These are phyloP conservation scores for Seiridium unicorne DNA, from an alignment of 2,329 filamentous ascomycete genomes.

Conservation along the genomic window DNA sequence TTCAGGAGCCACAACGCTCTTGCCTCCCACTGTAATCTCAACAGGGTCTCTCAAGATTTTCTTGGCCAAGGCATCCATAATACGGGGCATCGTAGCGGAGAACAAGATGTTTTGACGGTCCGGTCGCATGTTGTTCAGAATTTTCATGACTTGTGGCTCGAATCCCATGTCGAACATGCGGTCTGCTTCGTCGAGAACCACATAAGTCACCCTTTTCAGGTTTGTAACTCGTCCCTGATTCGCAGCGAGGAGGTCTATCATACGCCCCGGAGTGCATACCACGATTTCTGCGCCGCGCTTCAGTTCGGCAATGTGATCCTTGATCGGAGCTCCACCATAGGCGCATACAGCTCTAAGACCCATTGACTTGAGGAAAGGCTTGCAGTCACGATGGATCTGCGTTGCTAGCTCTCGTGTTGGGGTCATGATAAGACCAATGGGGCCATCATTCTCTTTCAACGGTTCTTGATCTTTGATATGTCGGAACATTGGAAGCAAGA, in stretches of 20 bases:
- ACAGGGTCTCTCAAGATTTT: conserved; percentile 84
- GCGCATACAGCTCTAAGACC: conserved; percentile 85
- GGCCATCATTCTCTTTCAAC: conserved; percentile 69
- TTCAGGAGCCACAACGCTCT: conserved; percentile 82
- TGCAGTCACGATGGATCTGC: conserved; percentile 93
- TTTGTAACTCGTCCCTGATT: conserved; percentile 96
- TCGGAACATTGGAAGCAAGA: conserved; percentile 93
- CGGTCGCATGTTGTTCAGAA: conserved; percentile 86
- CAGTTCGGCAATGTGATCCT: conserved; percentile 94
- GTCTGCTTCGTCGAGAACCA: conserved; percentile 95
- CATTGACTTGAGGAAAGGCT: conserved; percentile 86
- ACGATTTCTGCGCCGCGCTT: conserved; percentile 95
- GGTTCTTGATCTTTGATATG: conserved; percentile 80
- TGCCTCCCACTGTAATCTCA: conserved; percentile 89
- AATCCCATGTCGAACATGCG: conserved; percentile 99
- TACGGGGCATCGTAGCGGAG: conserved; percentile 92
- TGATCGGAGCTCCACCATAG: conserved; percentile 93
- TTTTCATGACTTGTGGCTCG: conserved; percentile 96
- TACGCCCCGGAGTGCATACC: conserved; percentile 89
- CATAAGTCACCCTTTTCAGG: conserved; percentile 82
- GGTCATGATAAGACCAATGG: conserved; percentile 85
- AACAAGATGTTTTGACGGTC: conserved; percentile 94
- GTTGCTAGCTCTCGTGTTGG: conserved; percentile 91
- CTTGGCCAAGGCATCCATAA: conserved; percentile 86
- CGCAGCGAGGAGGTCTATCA: conserved; percentile 92